Conservation (phyloP, 805 yeast species). For the Pichia pseudocactophila region DNA sequence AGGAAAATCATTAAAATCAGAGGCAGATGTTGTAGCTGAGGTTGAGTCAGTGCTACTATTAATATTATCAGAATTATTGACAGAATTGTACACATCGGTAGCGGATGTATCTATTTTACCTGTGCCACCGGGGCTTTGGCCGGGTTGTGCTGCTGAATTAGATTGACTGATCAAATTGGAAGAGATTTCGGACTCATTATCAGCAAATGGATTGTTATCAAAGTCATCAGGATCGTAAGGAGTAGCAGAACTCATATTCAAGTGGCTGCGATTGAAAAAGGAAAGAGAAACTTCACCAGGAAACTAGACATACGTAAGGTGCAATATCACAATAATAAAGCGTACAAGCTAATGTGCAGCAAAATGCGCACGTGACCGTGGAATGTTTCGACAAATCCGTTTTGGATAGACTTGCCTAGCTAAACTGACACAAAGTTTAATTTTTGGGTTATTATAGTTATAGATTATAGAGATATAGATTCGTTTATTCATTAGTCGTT, state of each 20-base stretch:
- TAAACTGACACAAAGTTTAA: no score
- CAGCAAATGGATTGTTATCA: conserved; percentile 56
- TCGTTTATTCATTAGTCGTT: no score
- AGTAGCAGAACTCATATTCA: conserved; percentile 28
- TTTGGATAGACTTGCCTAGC: no score
- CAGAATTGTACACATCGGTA: neutral
- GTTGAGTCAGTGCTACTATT: neutral
- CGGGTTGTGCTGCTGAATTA: no score
- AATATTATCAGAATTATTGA: conserved; percentile 10
- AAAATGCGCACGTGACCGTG: no score
- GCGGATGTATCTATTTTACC: neutral
- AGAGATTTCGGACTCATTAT: conserved; percentile 67
- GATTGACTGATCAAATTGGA: conserved; percentile 29
- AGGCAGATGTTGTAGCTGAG: neutral
- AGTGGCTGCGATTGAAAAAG: neutral
- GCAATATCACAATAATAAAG: no score
- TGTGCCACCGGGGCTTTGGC: neutral
- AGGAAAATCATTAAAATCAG: conserved; percentile 22
- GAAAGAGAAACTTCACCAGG: no score
- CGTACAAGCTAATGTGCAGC: no score
- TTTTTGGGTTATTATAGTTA: no score
- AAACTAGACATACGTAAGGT: no score
- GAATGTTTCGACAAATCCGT: no score
- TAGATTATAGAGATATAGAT: no score
- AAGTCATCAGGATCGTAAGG: conserved; percentile 42